Evolutionary conservation across 192 early-diverging fungal species (phyloP), one percentile per base, ranked within the genome.

Genomic region (Coemansia furcata): DNA sequence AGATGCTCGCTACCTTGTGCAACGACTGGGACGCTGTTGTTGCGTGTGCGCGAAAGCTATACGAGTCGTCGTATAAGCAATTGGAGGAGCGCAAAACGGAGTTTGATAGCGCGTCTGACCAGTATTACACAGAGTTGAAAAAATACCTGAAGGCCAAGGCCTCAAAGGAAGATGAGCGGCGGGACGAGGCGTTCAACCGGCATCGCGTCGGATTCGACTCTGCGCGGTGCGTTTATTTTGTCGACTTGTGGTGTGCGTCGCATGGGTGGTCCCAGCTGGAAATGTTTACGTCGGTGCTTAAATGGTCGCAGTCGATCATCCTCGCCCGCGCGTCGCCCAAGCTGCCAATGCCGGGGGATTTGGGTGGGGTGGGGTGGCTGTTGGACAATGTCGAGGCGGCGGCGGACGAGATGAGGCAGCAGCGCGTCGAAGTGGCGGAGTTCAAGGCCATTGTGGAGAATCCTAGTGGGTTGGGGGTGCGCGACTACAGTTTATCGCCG

Each of bases 11-110:
- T 62, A 76, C 80, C 0, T 47, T 82, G 40, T 82, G 80, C 60
- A 44, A 50, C 7, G 74, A 77, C 69, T 82, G 80, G 80, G 80
- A 82, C 33, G 74, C 77, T 33, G 79, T 82, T 11, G 69, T 62
- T 1, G 46, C 62, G 6, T 46, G 67, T 19, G 74, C 74, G 1
- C 62, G 69, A 21, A 29, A 59, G 46, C 52, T 77, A 39, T 82
- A 82, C 55, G 80, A 82, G 50, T 39, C 55, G 19, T 43, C 80
- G 69, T 77, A 74, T 23, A 62, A 63, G 52, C 44, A 50, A 17
- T 63, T 82, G 68, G 80, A 82, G 23, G 80, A 76, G 68, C 71
- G 72, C 26, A 63, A 66, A 12, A 29, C 68, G 4, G 80, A 74
- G 46, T 82, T 82, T 38, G 64, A 73, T 15, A 43, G 49, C 17